Conservation (phyloP, 306 rosid genomes). For the Lathyrus sativus region DNA sequence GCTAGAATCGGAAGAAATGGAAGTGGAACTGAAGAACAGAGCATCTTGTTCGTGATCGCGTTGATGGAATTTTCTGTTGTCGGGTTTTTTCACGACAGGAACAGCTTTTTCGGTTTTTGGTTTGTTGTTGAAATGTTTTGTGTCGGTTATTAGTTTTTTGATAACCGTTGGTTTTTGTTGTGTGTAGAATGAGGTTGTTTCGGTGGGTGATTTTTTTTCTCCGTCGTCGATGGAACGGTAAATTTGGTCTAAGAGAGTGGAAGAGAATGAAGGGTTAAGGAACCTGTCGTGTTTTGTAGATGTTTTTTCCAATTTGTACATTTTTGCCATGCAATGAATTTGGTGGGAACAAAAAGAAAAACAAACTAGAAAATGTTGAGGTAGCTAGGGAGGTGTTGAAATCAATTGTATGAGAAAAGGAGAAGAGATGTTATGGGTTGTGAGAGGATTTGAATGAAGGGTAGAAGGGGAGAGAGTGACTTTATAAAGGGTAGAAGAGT, state of each 20-base stretch:
- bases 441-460: not conserved
- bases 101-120: slow-evolving; percentile 25
- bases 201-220: slow-evolving; percentile 35
- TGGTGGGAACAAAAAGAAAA: not conserved
- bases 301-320: slow-evolving; percentile 49
- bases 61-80: slow-evolving; percentile 41
- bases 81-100: slow-evolving; percentile 20
- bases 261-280: slow-evolving; percentile 74
- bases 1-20: slow-evolving; percentile 83
- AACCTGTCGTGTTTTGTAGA: slow-evolving; percentile 39
- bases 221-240: slow-evolving; percentile 82
- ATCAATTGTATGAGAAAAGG: not conserved
- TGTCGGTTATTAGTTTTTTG: slow-evolving; percentile 48
- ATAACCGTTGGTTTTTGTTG: slow-evolving; percentile 43
- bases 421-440: not conserved
- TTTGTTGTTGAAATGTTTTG: slow-evolving; percentile 31
- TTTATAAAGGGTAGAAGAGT: not conserved
- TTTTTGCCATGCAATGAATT: slow-evolving; percentile 24
- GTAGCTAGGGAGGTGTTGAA: not conserved
- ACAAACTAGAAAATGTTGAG: slow-evolving; percentile 20
- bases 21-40: slow-evolving; percentile 75
- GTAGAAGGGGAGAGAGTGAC: not conserved
- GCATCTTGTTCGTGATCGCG: slow-evolving; percentile 53
- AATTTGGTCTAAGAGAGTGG: slow-evolving; percentile 78
- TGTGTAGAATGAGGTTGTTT: slow-evolving; percentile 50